Conservation (phyloP, 2,329 filamentous ascomycete species). For the Gaeumannomyces sp. region DNA sequence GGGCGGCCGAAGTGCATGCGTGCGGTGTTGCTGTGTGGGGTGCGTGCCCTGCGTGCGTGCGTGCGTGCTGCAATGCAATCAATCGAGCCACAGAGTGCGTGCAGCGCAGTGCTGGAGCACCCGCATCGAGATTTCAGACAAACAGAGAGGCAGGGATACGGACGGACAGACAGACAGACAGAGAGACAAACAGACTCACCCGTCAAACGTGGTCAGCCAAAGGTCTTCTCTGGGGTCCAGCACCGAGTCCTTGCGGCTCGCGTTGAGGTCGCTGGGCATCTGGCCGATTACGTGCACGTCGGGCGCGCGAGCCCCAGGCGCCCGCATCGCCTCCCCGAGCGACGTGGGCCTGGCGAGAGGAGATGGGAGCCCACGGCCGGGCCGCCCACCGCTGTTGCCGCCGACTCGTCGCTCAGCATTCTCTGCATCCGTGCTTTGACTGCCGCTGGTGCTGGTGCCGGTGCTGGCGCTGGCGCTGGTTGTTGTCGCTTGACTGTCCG, state of each 20-base stretch:
- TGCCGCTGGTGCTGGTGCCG: neutral
- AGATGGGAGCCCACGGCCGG: neutral
- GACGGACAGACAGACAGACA: neutral
- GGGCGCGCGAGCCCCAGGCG: slow-evolving; percentile 29
- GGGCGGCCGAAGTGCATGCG: neutral
- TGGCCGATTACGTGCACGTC: slow-evolving; percentile 33
- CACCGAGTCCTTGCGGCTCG: slow-evolving; percentile 20
- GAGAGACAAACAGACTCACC: slow-evolving; percentile 26
- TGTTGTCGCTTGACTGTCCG: neutral
- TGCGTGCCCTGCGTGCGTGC: neutral
- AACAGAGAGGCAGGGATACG: too few relatives aligned
- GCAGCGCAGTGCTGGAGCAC: too few relatives aligned
- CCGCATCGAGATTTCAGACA: too few relatives aligned
- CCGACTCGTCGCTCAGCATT: neutral
- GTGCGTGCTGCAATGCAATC: neutral
- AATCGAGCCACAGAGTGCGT: neutral
- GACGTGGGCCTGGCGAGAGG: neutral
- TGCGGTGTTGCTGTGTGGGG: neutral
- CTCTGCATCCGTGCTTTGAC: neutral
- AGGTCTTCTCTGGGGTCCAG: slow-evolving; percentile 38
- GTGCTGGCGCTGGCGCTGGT: neutral
- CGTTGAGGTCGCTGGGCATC: slow-evolving; percentile 23
- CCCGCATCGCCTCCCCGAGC: slow-evolving; percentile 30
- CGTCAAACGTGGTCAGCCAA: slow-evolving; percentile 43
- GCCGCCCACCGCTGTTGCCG: too few relatives aligned